Evolutionary conservation across 768 basidiomycete species (phyloP), one percentile per base, ranked within the genome.

Genomic region (Tephrocybe sp.): DNA sequence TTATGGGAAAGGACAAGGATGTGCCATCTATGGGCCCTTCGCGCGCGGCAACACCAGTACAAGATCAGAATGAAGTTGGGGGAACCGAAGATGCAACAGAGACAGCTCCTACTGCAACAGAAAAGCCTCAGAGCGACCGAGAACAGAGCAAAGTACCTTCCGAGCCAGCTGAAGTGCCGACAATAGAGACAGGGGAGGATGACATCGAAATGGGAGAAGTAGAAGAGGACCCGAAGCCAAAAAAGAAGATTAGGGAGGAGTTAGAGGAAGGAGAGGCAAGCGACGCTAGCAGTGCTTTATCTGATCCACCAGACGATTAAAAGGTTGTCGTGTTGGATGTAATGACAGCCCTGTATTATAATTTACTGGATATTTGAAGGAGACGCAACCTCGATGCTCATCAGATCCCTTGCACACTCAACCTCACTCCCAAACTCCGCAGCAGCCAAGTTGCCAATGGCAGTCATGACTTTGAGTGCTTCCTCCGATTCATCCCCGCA

Each of bases 131-230:
- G 6, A 54, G 47, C 34, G 65, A 66, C 30, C 72, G 66, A 27
- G 60, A 70, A 27, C 78, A 75, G n/a, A 74, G 75, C 39, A 67
- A 60, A 55, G 38, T 45, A n/a, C 49, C 54, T n/a, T 52, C 48
- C 39, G 55, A 47, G 50, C 43, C 57, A 38, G 30, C 60, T 31
- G 48, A 60, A 25, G 21, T 59, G 1, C 48, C 52, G 29, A 23
- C 49, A 13, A 51, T 43, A 49, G 51, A 51, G 41, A 57, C 55
- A 57, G 53, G 40, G 55, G 65, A 82, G 23, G 78, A 88, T 55
- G 89, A 92, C 54, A 91, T 92, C 54, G 90, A 92, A 66, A 92
- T 92, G 90, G 90, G 90, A n/a, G 90, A 92, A 61, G 79, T 92
- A 3, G 84, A 88, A 52, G 90, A 92, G 60, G 79, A 80, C 13